Percentiles rank a stretch among this genome's conserved stretches.
Conservation (phyloP, 768 basidiomycete species). For the Mycena sanguinolenta region DNA sequence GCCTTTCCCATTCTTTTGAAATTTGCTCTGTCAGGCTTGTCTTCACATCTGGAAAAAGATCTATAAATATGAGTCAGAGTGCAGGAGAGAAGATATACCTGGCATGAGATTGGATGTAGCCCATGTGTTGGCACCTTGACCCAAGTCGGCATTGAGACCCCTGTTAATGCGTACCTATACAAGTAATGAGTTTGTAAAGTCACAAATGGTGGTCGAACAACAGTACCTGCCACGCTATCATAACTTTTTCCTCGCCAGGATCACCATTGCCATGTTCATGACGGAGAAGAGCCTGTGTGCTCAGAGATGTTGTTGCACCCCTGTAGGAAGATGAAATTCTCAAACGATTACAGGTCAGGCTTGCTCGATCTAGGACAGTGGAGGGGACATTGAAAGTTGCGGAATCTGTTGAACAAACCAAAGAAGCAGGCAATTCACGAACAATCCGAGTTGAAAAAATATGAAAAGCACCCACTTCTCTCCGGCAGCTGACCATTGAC, state of each 20-base stretch:
- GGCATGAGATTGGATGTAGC: neutral
- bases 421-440: no score
- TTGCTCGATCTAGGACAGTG: no score
- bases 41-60: neutral
- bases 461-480: no score
- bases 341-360: no score
- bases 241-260: constrained; percentile 15
- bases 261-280: constrained; percentile 12
- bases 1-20: neutral
- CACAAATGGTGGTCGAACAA: neutral
- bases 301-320: constrained; percentile 9
- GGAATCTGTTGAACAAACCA: no score
- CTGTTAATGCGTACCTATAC: constrained; percentile 1
- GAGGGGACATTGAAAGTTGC: no score
- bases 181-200: neutral
- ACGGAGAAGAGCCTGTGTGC: constrained; percentile 7
- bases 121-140: constrained; percentile 6
- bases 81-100: neutral
- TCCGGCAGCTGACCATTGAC: no score
- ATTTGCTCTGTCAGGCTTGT: constrained; percentile 1
- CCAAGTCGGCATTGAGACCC: neutral
- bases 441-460: no score
- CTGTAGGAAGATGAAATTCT: no score
- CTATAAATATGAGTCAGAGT: neutral
- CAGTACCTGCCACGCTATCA: constrained; percentile 14